phyloP scores from a whole-genome alignment of 1,139 yeast species.

The Tardiomyces blankii region DNA sequence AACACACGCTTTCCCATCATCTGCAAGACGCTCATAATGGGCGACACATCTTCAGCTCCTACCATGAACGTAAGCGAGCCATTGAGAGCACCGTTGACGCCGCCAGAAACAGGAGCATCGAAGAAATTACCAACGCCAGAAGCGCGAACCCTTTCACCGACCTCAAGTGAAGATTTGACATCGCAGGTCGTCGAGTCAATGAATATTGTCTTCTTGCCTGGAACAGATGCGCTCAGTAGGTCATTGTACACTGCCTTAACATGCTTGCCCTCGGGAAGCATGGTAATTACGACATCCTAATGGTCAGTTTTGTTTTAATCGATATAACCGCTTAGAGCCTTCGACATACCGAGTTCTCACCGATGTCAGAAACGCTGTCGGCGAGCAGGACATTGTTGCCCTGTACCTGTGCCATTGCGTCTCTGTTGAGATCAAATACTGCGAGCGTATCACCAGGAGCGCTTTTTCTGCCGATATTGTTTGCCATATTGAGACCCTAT shows the following conservation, averaged over 20 bases:
- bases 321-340: background rate
- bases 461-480: constrained; percentile 37
- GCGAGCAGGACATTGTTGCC: constrained; percentile 13
- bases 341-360: constrained; percentile 15
- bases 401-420: constrained; percentile 11
- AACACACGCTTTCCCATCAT: constrained; percentile 45
- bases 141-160: constrained; percentile 15
- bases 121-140: constrained; percentile 28
- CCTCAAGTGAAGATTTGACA: constrained; percentile 36
- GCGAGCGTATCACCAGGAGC: constrained; percentile 32
- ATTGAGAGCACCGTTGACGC: constrained; percentile 48
- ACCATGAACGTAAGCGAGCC: constrained; percentile 51
- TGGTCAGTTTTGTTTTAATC: constrained; percentile 6
- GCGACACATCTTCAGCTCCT: constrained; percentile 20
- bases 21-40: constrained; percentile 23
- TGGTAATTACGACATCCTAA: constrained; percentile 30
- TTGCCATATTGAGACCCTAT: constrained; percentile 43
- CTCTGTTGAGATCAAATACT: constrained; percentile 35
- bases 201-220: constrained; percentile 24
- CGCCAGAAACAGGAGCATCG: constrained; percentile 56
- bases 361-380: constrained; percentile 30
- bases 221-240: constrained; percentile 40
- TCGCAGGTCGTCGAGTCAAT: constrained; percentile 48
- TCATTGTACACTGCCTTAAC: constrained; percentile 36
- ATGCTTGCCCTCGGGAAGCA: constrained; percentile 53